Evolutionary conservation across 164 flowering plant species (phyloP), one percentile per base, ranked within the genome.

Genomic region (Pachysandra terminalis): DNA sequence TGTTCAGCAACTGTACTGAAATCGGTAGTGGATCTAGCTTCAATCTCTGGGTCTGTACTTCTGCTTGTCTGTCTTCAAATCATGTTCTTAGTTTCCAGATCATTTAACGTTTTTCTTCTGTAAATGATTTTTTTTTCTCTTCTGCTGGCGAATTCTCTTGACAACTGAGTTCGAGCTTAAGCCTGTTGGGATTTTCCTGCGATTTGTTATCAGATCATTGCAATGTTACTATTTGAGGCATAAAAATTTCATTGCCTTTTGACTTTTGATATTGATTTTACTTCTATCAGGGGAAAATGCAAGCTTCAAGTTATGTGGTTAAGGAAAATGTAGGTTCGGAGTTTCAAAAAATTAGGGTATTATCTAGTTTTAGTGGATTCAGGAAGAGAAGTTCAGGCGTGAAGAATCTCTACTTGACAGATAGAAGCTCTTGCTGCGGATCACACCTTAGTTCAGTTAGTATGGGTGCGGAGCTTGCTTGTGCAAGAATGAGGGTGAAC

Each of bases 381-480:
- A 62, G 67, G 53, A 70, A 49, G 40, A 68, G 63, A 64, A 74
- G 66, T 68, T 65, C 67, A 32, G 61, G 61, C 49, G 68, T 72
- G 55, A 71, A 64, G 41, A 63, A 60, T 57, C 66, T 78, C 22
- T 61, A 74, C 56, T 64, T 78, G 70, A 63, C 59, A 21, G 68
- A 68, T 41, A 69, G 71, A 35, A 52, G 26, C 40, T 65, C 56
- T 71, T 66, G 66, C 64, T 56, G 77, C 52, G 71, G 77, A 26
- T 56, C 79, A 25, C 67, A 78, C 26, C 61, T 73, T 40, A 64
- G 66, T 49, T 80, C 83, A 19, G 65, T 60, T 41, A 24, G 68
- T 2, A 84, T 89, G 91, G 87, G 84, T 32, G 77, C 82, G 12
- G 77, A 79, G 66, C 78, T 85, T 40, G 73, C 74, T 15, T 68